phyloP scores from a whole-genome alignment of 176 grass and related monocot genomes.

The Saccharum officinarum region DNA sequence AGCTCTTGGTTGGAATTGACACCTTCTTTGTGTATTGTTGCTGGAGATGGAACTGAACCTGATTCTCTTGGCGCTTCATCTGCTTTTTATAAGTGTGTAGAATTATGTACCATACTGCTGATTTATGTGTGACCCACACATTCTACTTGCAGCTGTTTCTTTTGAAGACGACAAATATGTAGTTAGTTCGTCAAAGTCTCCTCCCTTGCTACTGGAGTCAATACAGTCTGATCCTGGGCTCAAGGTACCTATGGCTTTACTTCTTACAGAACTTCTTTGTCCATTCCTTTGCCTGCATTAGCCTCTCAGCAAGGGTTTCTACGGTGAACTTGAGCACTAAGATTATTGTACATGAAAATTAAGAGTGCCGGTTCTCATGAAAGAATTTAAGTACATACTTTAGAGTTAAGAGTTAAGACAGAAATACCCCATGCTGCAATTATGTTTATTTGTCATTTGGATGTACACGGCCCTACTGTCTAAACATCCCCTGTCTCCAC shows the following conservation, averaged over 20 bases:
- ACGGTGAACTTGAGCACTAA: neutral
- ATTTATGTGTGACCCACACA: neutral
- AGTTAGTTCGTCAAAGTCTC: conserved; percentile 32
- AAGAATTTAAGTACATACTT: neutral
- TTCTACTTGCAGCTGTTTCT: conserved; percentile 60
- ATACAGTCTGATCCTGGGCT: conserved; percentile 6
- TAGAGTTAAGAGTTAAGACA: neutral
- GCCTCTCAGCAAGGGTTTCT: neutral
- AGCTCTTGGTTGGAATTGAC: conserved; percentile 15
- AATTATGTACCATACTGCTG: neutral
- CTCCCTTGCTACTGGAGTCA: conserved; percentile 25
- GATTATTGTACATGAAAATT: conserved; percentile 11
- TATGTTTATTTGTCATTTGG: neutral
- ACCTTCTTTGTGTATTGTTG: conserved; percentile 1
- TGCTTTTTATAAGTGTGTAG: conserved; percentile 20
- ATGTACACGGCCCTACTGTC: neutral
- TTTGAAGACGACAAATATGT: conserved; percentile 45
- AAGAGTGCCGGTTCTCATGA: neutral
- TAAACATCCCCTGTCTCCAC: neutral
- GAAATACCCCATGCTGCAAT: neutral
- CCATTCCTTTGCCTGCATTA: conserved; percentile 13
- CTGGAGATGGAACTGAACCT: conserved; percentile 7
- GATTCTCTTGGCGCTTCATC: neutral
- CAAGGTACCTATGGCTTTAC: conserved; percentile 40
- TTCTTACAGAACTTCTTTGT: neutral